Base-by-base conservation (phyloP, 208 protist genomes). In the Tritrichomonas musculus region DNA sequence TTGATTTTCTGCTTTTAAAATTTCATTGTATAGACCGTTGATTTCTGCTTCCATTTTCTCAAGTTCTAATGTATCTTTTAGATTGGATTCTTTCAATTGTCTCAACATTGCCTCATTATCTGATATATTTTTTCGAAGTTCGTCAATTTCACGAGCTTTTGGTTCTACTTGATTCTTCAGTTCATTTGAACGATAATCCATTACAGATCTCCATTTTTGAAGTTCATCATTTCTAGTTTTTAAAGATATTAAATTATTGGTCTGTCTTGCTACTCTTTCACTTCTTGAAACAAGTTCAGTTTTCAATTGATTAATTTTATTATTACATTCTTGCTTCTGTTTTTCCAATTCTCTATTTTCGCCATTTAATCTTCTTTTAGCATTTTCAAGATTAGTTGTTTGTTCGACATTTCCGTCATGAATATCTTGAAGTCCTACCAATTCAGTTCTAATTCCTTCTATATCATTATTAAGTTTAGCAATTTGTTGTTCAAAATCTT, bases 41-140 rank as follows among this genome's bases (percentile, higher is more conserved):
- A 88, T 88, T 88, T 88, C 47, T 33, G 41, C 47, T 57, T 88
- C 77, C 77, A 88, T 88, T 57, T 88, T 88, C 27, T 88, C 77
- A 1, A 88, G 44, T 55, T 88, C 47, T 57, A 33, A 8, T 53
- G 41, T 27, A 39, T 88, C 77, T 88, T 88, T 88, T 36, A 33
- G 14, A 57, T 88, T 60, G 20, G 47, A 60, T 39, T 53, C 22
- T 57, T 88, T 88, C 47, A 57, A 22, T 57, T 44, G 41, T 57
- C 77, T 53, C 11, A 88, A 47, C 1, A 47, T 53, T 33, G 47
- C 47, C 57, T 88, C 77, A 39, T 88, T 88, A 27, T 44, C 77
- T 1, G 77, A 53, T 27, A 88, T 88, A 11, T 57, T 22, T 57
- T 88, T 44, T 39, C 47, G 53, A 2, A 88, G 27, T 57, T 44